These are phyloP conservation scores for Lignosus rhinocerotis DNA, from an alignment of 1,284 basidiomycete genomes.

Conservation along the genomic window DNA sequence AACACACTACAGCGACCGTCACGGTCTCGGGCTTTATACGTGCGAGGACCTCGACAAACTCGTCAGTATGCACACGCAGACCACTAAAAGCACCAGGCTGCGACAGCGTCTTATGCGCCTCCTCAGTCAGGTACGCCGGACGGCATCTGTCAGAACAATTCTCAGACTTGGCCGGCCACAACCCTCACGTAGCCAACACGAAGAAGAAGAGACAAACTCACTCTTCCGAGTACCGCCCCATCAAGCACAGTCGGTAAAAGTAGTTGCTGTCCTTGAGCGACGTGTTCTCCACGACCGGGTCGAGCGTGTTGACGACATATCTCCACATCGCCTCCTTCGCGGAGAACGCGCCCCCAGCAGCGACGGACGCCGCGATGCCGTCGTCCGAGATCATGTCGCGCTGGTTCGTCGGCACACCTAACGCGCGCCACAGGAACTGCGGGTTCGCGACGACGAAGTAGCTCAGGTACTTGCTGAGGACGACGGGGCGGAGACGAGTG, in stretches of 20 bases:
- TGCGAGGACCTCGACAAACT: constrained; percentile 25
- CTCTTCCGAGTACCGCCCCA: constrained; percentile 20
- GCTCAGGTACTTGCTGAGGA: constrained; percentile 21
- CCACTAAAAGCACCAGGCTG: constrained; percentile 23
- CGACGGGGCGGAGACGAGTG: constrained; percentile 18
- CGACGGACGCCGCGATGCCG: constrained; percentile 12
- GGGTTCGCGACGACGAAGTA: constrained; percentile 23
- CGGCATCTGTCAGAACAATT: constrained; percentile 7
- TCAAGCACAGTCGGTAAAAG: constrained; percentile 25
- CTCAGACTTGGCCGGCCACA: not conserved
- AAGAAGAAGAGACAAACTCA: constrained; percentile 10
- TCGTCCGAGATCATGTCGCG: constrained; percentile 25
- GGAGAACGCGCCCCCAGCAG: constrained; percentile 11
- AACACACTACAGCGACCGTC: constrained; percentile 21
- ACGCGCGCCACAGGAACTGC: constrained; percentile 26
- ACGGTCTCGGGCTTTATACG: constrained; percentile 25
- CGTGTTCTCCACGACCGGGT: constrained; percentile 25
- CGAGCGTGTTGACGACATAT: constrained; percentile 26
- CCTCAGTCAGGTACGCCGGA: constrained; percentile 21
- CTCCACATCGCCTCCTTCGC: constrained; percentile 26
- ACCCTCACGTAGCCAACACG: not conserved
- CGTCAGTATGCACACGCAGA: constrained; percentile 23
- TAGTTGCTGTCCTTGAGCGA: constrained; percentile 22
- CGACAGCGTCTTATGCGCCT: constrained; percentile 19
- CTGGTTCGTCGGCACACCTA: constrained; percentile 25